A percentile compares a stretch with the other conserved stretches of the same genome.
Conservation (phyloP, 768 basidiomycete species). For the Tylopilus cervinicoccineus region DNA sequence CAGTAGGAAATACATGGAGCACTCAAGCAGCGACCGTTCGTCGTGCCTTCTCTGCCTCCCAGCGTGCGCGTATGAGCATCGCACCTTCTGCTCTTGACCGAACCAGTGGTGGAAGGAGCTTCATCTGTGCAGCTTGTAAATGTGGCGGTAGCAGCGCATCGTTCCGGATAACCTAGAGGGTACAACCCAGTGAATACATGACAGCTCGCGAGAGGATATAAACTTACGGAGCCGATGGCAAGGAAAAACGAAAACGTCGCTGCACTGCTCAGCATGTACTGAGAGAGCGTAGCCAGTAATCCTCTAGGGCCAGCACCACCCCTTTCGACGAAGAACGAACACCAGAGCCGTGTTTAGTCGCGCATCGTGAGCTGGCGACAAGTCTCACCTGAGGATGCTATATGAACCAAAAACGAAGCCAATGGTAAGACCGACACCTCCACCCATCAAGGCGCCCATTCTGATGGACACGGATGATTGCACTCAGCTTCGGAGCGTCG, state of each 20-base stretch:
- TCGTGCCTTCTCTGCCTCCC: constrained; percentile 58
- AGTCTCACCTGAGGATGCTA: constrained; percentile 77
- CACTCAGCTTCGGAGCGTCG: constrained; percentile 3
- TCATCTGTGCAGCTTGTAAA: constrained; percentile 59
- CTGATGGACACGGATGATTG: constrained; percentile 36
- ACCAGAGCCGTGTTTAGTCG: constrained; percentile 5
- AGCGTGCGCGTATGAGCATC: constrained; percentile 66
- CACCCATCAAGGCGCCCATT: constrained; percentile 92
- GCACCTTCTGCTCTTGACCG: constrained; percentile 67
- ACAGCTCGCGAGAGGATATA: not conserved
- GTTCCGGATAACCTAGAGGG: constrained; percentile 79
- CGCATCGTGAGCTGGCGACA: not conserved
- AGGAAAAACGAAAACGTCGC: constrained; percentile 98
- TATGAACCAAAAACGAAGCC: constrained; percentile 97
- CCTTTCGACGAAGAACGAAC: constrained; percentile 42
- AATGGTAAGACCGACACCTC: constrained; percentile 92
- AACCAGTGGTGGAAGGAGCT: constrained; percentile 51
- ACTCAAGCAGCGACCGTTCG: constrained; percentile 16
- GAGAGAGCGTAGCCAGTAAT: constrained; percentile 84
- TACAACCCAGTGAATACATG: not conserved
- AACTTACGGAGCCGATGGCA: constrained; percentile 81
- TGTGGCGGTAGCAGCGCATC: constrained; percentile 60
- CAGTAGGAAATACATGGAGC: constrained; percentile 4
- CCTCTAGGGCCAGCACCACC: constrained; percentile 91
- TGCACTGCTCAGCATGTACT: constrained; percentile 98